phyloP scores from a whole-genome alignment of 495 filamentous ascomycete genomes.

The Lophium mytilinum region DNA sequence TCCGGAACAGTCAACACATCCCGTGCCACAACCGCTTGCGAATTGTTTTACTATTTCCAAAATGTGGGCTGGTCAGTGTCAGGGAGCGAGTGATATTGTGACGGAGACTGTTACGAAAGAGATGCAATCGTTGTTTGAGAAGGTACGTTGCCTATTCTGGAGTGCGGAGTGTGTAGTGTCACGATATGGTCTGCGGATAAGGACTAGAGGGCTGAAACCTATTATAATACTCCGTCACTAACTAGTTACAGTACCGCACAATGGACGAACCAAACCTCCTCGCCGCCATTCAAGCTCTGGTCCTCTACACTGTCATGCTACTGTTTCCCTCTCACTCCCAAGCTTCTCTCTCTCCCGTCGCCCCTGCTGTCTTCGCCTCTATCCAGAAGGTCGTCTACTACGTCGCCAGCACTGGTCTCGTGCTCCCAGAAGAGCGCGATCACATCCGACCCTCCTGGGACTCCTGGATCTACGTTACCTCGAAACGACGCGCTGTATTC shows the following conservation, averaged over 20 bases:
- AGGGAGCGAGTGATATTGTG: conserved; percentile 30
- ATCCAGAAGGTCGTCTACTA: conserved; percentile 29
- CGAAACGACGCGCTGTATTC: conserved; percentile 32
- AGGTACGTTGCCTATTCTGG: conserved; percentile 9
- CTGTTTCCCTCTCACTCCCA: conserved; percentile 29
- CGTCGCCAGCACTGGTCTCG: conserved; percentile 29
- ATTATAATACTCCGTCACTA: not conserved
- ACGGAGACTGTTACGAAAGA: conserved; percentile 28
- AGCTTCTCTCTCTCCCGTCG: conserved; percentile 9
- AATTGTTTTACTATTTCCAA: conserved; percentile 34
- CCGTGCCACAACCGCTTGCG: conserved; percentile 27
- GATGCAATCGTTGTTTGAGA: conserved; percentile 25
- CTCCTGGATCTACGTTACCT: conserved; percentile 35
- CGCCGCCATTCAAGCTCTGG: conserved; percentile 34
- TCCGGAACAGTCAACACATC: not conserved
- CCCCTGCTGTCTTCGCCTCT: conserved; percentile 25
- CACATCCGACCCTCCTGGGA: conserved; percentile 31
- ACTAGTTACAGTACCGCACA: conserved; percentile 15
- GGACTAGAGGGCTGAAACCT: not conserved
- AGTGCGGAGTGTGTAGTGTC: no score
- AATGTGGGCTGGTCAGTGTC: conserved; percentile 36
- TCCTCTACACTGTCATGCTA: conserved; percentile 36
- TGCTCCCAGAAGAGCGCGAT: conserved; percentile 33
- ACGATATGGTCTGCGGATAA: no score
- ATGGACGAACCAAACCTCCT: conserved; percentile 31